Percentiles rank a stretch among this genome's conserved stretches.
Conservation (phyloP, 2,329 filamentous ascomycete genomes). For the Xylaria sp. region DNA sequence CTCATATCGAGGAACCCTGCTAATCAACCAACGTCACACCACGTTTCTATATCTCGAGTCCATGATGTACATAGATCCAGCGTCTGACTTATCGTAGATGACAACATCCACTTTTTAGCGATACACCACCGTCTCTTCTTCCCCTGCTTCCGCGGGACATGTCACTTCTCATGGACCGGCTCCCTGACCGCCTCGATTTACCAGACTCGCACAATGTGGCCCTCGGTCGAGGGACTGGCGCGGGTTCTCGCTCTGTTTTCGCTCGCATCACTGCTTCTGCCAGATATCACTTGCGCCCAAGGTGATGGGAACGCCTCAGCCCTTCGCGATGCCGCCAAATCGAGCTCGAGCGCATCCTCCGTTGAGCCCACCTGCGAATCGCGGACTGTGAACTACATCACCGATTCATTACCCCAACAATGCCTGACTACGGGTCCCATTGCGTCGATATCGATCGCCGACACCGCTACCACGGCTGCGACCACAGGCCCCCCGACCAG, state of each 20-base stretch:
- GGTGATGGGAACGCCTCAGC: constrained; percentile 35
- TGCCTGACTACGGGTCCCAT: constrained; percentile 72
- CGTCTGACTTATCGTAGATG: constrained; percentile 8
- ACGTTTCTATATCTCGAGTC: background rate
- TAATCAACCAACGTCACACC: background rate
- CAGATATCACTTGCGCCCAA: constrained; percentile 33
- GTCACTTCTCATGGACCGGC: constrained; percentile 39
- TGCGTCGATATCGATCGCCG: constrained; percentile 40
- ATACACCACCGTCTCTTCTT: background rate
- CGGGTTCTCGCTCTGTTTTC: constrained; percentile 35
- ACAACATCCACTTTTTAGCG: constrained; percentile 1
- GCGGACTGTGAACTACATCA: constrained; percentile 83
- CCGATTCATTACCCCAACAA: constrained; percentile 78
- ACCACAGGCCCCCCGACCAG: constrained; percentile 40
- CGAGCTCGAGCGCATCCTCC: constrained; percentile 28
- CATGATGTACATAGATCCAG: background rate
- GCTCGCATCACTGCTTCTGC: constrained; percentile 30
- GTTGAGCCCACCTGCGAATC: constrained; percentile 60
- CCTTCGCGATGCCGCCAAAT: constrained; percentile 37
- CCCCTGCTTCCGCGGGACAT: constrained; percentile 19
- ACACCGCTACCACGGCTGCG: constrained; percentile 36
- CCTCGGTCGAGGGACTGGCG: constrained; percentile 33
- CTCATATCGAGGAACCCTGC: background rate
- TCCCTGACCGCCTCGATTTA: constrained; percentile 31
- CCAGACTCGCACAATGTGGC: constrained; percentile 41